Evolutionary conservation across 2,329 filamentous ascomycete genomes (phyloP), one percentile per base, ranked within the genome.

Genomic region (Exophiala sp.): DNA sequence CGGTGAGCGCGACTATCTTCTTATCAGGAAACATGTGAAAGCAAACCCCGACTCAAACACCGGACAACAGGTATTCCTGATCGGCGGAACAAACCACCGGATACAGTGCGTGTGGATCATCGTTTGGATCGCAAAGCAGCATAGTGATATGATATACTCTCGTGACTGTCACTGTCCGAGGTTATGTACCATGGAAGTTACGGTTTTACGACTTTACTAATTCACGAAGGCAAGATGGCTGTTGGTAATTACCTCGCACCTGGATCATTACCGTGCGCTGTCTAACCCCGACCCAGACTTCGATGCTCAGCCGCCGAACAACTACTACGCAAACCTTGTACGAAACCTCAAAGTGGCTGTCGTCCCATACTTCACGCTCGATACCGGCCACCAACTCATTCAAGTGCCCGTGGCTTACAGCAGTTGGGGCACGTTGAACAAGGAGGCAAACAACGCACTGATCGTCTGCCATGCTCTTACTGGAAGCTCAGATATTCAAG

Each of bases 351-450:
- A 86, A 50, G 87, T 95, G 66, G 90, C 88, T 52, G 82, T 94
- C 55, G 82, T 99, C 52, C 92, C 92, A 2, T 85, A 85, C 18
- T 95, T 96, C 70, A 91, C 87, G 6, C 87, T 99, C 60, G 94
- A 99, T 72, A 97, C 91, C 2, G 94, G 94, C 45, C 89, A 88
- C 24, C 87, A 82, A 0, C 79, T 99, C 18, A 75, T 79, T 63
- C 92, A 96, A 82, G 80, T 85, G 12, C 81, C 79, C 2, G 74
- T 86, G 43, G 82, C 83, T 52, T 85, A 85, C 72, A 85, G 82
- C 57, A 82, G 80, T 3, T 80, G 80, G 52, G 83, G 83, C 55
- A 72, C 72, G 18, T 72, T 86, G 24, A 78, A 80, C 6, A 74
- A 78, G 1, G 69, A 72, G 20, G 66, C 73, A 38, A 79, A 85